Conservation (phyloP, 306 rosid genomes). For the Cucumis melo region DNA sequence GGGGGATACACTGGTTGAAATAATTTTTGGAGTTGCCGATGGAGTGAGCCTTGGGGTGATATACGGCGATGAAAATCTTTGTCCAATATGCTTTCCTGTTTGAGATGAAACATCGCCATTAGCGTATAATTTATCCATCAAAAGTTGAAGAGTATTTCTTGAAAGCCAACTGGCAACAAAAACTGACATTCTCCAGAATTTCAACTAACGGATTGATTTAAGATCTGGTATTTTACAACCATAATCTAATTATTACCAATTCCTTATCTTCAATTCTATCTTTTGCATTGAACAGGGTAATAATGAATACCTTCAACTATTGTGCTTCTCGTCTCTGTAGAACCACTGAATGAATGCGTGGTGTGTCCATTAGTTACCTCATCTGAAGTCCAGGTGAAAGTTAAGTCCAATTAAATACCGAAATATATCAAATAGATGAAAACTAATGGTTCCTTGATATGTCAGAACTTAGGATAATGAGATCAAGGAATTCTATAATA, state of each 20-base stretch:
- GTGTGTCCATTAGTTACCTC: slow-evolving; percentile 42
- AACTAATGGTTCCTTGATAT: not conserved
- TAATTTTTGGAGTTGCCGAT: slow-evolving; percentile 72
- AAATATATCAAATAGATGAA: not conserved
- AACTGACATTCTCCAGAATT: not conserved
- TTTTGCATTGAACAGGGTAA: not conserved
- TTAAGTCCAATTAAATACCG: slow-evolving; percentile 9
- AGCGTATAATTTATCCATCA: not conserved
- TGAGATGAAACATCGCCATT: slow-evolving; percentile 7
- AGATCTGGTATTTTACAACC: not conserved
- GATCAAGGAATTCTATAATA: slow-evolving; percentile 20
- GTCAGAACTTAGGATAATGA: slow-evolving; percentile 5
- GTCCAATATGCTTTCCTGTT: slow-evolving; percentile 49
- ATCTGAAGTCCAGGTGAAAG: slow-evolving; percentile 34
- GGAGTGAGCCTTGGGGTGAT: slow-evolving; percentile 90
- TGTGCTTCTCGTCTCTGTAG: slow-evolving; percentile 28
- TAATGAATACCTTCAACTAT: slow-evolving; percentile 57
- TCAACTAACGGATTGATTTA: not conserved
- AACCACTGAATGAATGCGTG: slow-evolving; percentile 28
- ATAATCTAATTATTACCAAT: not conserved
- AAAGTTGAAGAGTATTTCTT: not conserved
- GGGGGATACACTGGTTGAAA: slow-evolving; percentile 75
- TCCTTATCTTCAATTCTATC: not conserved
- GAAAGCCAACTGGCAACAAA: slow-evolving; percentile 1
- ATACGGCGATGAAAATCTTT: slow-evolving; percentile 67